phyloP scores from a whole-genome alignment of 371 early-diverging fungal genomes.

The Blakeslea trispora region DNA sequence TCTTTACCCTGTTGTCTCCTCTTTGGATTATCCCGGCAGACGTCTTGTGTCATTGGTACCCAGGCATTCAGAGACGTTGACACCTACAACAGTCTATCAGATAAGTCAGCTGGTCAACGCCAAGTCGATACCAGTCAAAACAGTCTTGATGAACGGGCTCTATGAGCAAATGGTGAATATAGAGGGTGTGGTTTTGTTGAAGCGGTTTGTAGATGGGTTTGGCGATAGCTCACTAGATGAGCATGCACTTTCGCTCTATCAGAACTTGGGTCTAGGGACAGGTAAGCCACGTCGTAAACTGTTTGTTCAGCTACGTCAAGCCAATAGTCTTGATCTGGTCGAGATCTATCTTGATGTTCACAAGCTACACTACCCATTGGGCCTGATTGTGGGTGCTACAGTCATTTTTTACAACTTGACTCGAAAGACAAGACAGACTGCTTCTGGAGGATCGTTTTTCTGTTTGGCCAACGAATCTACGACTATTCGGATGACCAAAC shows the following conservation, averaged over 20 bases:
- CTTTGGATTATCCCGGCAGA: no score
- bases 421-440: conserved; percentile 7
- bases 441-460: background rate
- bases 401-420: conserved; percentile 26
- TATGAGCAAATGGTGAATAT: conserved; percentile 15
- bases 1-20: no score
- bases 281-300: conserved; percentile 26
- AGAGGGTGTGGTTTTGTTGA: conserved; percentile 25
- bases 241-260: background rate
- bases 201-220: conserved; percentile 22
- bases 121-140: background rate
- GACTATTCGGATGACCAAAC: conserved; percentile 5
- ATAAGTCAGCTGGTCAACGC: no score
- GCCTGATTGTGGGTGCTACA: conserved; percentile 28
- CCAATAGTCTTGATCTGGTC: conserved; percentile 24
- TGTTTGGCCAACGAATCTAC: conserved; percentile 9
- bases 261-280: conserved; percentile 20
- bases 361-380: conserved; percentile 25
- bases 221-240: no score
- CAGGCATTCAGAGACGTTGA: no score
- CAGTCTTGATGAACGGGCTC: background rate
- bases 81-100: no score
- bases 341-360: conserved; percentile 30
- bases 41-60: no score
- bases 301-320: conserved; percentile 31